Evolutionary conservation across 2,329 filamentous ascomycete species (phyloP), one percentile per base, ranked within the genome.

Genomic region (Neofusicoccum parvum): DNA sequence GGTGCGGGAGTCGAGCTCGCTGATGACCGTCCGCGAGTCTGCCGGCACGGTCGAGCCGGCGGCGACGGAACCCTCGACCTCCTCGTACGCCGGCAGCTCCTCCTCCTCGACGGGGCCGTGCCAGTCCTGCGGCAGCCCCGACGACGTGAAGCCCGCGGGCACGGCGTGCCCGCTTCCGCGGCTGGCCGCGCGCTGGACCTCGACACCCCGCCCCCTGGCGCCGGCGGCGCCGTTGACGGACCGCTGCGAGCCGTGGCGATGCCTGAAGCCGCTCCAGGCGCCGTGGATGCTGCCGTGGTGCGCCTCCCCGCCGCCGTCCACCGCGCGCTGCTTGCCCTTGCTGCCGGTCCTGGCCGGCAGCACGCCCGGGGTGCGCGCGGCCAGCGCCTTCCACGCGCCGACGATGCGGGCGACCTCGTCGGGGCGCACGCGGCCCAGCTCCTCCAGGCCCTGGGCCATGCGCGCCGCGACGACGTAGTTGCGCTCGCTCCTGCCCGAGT

Each of bases 371-470:
- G 17, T 27, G 20, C 46, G 20, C 20, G 46, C 46, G 20, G 23
- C 46, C 46, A 49, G 46, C 5, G 17, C 20, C 17, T 27, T 49
- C 46, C 46, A 49, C 7, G 46, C 46, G 9, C 5, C 46, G n/a
- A 49, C 46, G 12, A 49, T 49, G 17, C 46, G 46, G 6, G 46
- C 46, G 46, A 11, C 46, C 23, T 23, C 23, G 23, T 23, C 23
- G 23, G 23, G 23, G 23, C 23, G 23, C 23, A 23, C 23, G 23
- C 23, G 23, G 23, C 23, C 23, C 46, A 49, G 46, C 58, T 71
- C 70, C 46, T 71, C 66, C 49, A 69, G 68, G 32, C 70, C 69
- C 48, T 71, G 70, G n/a, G 69, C 68, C 39, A 62, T 62, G 10
- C 69, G 65, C 3, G 68, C 67, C 4, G 70, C 64, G 48, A 69